These are phyloP conservation scores for Ogataea glucozyma DNA, from an alignment of 805 yeast species.

Conservation along the genomic window DNA sequence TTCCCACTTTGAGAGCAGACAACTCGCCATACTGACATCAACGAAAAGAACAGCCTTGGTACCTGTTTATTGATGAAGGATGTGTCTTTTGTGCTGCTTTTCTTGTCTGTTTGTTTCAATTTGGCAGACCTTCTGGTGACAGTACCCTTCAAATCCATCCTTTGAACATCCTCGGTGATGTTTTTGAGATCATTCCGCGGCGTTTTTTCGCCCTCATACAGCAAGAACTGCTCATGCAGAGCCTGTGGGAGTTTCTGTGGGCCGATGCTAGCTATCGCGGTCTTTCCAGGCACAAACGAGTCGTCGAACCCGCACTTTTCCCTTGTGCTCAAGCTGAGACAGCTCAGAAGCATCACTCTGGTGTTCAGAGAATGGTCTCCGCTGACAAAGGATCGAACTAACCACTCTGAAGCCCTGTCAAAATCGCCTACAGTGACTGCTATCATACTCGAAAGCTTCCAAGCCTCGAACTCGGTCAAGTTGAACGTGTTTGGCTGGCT, in stretches of 20 bases:
- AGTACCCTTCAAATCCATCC: conserved; percentile 37
- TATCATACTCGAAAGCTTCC: conserved; percentile 62
- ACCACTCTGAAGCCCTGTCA: conserved; percentile 43
- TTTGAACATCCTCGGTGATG: conserved; percentile 21
- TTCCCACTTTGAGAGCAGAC: conserved; percentile 38
- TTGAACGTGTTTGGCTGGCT: conserved; percentile 59
- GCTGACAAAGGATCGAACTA: conserved; percentile 50
- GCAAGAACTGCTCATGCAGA: conserved; percentile 45
- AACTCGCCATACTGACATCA: conserved; percentile 48
- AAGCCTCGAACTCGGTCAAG: conserved; percentile 59
- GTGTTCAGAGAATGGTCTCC: conserved; percentile 86
- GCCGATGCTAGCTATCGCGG: conserved; percentile 30
- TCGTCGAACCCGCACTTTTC: conserved; percentile 68
- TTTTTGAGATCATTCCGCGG: conserved; percentile 7
- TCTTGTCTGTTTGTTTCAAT: conserved; percentile 15
- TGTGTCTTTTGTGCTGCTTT: conserved; percentile 25
- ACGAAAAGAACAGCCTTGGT: conserved; percentile 52
- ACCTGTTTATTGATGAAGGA: conserved; percentile 42
- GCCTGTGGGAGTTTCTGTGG: conserved; percentile 45
- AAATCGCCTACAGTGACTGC: conserved; percentile 57
- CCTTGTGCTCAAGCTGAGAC: conserved; percentile 70
- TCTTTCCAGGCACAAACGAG: conserved; percentile 41
- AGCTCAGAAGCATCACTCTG: conserved; percentile 65
- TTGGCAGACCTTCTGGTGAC: conserved; percentile 44
- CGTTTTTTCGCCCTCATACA: conserved; percentile 14